A percentile compares a stretch with the other conserved stretches of the same genome.
phyloP scores from a whole-genome alignment of 805 yeast species.

The Candida dajiaensis region DNA sequence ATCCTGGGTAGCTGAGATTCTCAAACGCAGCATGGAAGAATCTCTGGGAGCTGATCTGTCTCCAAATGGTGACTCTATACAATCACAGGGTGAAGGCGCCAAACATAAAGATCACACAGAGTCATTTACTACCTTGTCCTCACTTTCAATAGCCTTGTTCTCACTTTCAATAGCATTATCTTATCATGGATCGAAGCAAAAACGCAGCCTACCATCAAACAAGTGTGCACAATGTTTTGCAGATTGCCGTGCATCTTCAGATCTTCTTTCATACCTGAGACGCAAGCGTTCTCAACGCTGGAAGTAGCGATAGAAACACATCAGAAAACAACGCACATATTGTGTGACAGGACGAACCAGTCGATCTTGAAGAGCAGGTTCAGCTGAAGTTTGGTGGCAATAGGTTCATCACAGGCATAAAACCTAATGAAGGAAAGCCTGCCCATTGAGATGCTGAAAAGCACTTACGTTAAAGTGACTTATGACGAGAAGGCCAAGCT shows the following conservation, averaged over 20 bases:
- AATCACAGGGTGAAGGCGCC: slow-evolving; percentile 44
- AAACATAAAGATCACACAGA: slow-evolving; percentile 58
- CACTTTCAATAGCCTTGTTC: slow-evolving; percentile 48
- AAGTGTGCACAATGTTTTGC: slow-evolving; percentile 48
- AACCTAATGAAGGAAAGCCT: neutral
- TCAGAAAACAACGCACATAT: slow-evolving; percentile 57
- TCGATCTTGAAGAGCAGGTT: slow-evolving; percentile 40
- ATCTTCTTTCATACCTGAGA: slow-evolving; percentile 55
- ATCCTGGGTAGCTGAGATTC: slow-evolving; percentile 42
- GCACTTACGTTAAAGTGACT: too few relatives aligned
- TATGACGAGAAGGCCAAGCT: too few relatives aligned
- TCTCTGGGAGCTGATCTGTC: slow-evolving; percentile 39
- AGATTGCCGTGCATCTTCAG: slow-evolving; percentile 55
- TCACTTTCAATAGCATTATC: slow-evolving; percentile 41
- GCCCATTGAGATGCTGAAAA: neutral
- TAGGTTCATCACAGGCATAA: slow-evolving; percentile 5
- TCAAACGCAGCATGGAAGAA: slow-evolving; percentile 40
- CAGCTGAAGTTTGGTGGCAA: slow-evolving; percentile 7
- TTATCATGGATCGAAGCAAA: slow-evolving; percentile 49
- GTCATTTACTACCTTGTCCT: slow-evolving; percentile 36
- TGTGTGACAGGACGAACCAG: slow-evolving; percentile 43
- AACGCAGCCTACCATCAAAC: slow-evolving; percentile 52
- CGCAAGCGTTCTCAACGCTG: slow-evolving; percentile 59
- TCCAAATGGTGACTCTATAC: slow-evolving; percentile 29
- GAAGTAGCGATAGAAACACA: slow-evolving; percentile 56